Conservation (phyloP, 2,329 filamentous ascomycete species). For the Xylariales sp. region DNA sequence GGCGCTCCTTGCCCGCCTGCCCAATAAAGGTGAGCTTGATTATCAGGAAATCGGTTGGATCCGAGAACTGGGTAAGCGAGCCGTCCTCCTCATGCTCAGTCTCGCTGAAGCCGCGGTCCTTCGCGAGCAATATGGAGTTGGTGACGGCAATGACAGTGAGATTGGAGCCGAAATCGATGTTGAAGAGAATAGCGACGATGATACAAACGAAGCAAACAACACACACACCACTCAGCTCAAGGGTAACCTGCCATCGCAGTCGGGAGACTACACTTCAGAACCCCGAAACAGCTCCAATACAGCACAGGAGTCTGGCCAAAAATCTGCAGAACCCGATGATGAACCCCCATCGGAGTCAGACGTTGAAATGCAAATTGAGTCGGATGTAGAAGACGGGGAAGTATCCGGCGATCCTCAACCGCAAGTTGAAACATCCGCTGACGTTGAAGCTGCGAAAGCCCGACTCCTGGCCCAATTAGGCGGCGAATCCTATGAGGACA, state of each 20-base stretch:
- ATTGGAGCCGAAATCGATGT: conserved; percentile 33
- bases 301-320: neutral
- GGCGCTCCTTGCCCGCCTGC: conserved; percentile 72
- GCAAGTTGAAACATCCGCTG: conserved; percentile 22
- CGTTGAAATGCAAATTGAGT: conserved; percentile 24
- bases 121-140: conserved; percentile 35
- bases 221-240: neutral
- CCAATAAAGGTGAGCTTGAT: conserved; percentile 69
- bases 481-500: conserved; percentile 9
- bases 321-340: conserved; percentile 16
- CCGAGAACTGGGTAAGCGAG: conserved; percentile 74
- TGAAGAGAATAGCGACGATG: conserved; percentile 43
- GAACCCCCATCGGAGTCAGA: conserved; percentile 15
- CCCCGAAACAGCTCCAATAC: neutral
- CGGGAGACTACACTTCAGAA: neutral
- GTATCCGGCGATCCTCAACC: conserved; percentile 24
- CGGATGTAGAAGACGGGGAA: conserved; percentile 32
- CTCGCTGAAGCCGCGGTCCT: conserved; percentile 48
- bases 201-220: conserved; percentile 2
- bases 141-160: conserved; percentile 16
- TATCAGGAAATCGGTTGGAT: conserved; percentile 72
- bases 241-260: neutral
- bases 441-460: conserved; percentile 44
- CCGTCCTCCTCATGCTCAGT: conserved; percentile 56
- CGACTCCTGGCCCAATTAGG: conserved; percentile 43